Base-by-base conservation (phyloP, 805 yeast genomes). In the Schwanniomyces occidentalis region DNA sequence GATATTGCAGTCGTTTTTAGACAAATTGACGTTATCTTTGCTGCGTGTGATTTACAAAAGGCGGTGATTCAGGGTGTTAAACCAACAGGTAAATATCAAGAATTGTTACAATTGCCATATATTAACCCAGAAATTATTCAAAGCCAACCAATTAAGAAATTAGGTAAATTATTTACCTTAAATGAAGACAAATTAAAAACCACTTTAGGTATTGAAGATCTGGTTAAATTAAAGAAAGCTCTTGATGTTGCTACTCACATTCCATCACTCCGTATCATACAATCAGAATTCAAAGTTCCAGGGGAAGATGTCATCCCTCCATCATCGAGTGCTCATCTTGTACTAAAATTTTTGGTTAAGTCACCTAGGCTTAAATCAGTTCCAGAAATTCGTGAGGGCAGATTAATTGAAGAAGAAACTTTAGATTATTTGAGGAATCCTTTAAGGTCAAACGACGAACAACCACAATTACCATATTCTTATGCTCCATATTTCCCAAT, bases 1-100 rank as follows among this genome's bases (percentile, higher is more conserved):
- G 96, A 87, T 46, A 82, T 93, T 50, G 85, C 95, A 8, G 69
- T 87, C 12, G 77, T 76, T 23, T 90, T 91, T 65, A 82, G 91
- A 66, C 76, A 78, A 41, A 69, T 78, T 15, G 91, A 82, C 14
- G 67, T 87, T 35, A 71, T 87, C 21, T 46, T 69, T 23, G 69
- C 74, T 23, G 74, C 86, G 9, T 60, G 78, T 30, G 88, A 82
- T 35, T 70, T 91, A 32, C 77, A 82, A 49, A 82, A 85, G 55
- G 73, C 80, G 31, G 59, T 91, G 23, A 66, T 81, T 20, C 96
- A 87, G 62, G 97, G 95, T 3, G 80, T 87, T 65, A 54, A 69
- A 48, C 63, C 76, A 37, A 48, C 69, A 49, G 67, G 69, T 9
- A 63, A 64, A 40, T 69, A 76, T 47, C 80, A 80, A 37, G 88